Conservation (phyloP, 352 stramenopile species). For the Peronospora destructor region DNA sequence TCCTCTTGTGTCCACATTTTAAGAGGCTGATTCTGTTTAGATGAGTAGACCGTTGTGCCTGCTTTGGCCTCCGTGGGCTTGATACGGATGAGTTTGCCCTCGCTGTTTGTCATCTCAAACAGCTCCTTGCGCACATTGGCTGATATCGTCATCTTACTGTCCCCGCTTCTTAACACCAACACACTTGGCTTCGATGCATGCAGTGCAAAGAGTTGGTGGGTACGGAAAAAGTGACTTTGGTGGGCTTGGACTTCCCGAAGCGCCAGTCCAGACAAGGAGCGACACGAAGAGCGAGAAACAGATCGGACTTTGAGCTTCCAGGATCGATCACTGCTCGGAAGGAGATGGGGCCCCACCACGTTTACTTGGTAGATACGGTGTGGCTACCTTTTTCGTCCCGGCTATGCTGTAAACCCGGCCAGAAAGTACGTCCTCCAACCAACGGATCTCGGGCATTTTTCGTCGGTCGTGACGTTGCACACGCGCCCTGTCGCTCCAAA, state of each 20-base stretch:
- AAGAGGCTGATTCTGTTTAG: conserved; percentile 74
- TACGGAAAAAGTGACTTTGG: conserved; percentile 31
- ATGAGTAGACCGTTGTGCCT: conserved; percentile 78
- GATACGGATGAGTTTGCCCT: conserved; percentile 80
- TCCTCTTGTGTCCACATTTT: conserved; percentile 84
- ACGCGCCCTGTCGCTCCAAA: conserved; percentile 1
- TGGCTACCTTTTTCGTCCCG: conserved; percentile 14
- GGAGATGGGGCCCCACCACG: conserved; percentile 9
- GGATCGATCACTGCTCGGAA: conserved; percentile 14
- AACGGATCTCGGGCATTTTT: conserved; percentile 2
- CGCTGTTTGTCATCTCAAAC: conserved; percentile 73
- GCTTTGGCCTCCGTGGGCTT: conserved; percentile 80
- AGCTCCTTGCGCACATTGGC: conserved; percentile 81
- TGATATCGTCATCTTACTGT: conserved; percentile 74
- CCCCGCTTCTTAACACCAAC: conserved; percentile 12
- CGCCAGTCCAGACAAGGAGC: conserved; percentile 26
- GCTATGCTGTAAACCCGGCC: conserved; percentile 1
- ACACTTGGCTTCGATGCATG: conserved; percentile 23
- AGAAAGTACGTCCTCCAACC: conserved; percentile 2
- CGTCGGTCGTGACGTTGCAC: conserved; percentile 14
- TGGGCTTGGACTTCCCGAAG: conserved; percentile 7
- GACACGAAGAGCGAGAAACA: conserved; percentile 23
- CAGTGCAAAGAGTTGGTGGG: conserved; percentile 18
- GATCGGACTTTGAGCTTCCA: conserved; percentile 40
- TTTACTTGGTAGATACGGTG: conserved; percentile 14